Evolutionary conservation across 768 basidiomycete species (phyloP), one percentile per base, ranked within the genome.

Genomic region (Pulveroboletus sp.): DNA sequence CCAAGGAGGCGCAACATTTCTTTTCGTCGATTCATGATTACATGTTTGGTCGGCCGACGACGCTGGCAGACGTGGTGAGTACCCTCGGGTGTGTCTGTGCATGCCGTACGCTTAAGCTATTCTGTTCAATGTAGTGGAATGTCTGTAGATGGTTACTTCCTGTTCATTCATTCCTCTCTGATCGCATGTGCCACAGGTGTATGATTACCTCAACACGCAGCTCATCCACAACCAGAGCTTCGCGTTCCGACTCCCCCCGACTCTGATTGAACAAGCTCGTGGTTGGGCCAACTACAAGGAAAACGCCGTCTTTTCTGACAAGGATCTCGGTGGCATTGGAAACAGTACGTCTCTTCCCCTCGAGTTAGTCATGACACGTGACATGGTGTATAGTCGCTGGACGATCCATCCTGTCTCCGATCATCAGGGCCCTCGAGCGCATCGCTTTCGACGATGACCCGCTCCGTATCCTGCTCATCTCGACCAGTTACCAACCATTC

Each of bases 401-500:
- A 10, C 84, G 86, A 55, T 84, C 90, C 17, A 72, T 90, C 52
- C 70, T 93, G 32, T 76, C 81, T 57, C 84, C 84, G 16, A 79
- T 94, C 65, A 72, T 90, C 50, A 73, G 65, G 42, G 79, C 88
- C 23, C 78, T 94, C 43, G 80, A 89, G 62, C 82, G 81, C 51
- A 85, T 94, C 67, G 79, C 84, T 16, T 87, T 84, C 72, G 81
- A 84, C 49, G 80, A 78, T 50, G 85, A 89, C 69, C 84, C 87
- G 31, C 79, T 93, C 43, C 84, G 87, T 58, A 75, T 94, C 64
- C 72, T 86, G 65, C 70, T 91, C 52, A 74, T 89, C 54, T 81
- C 86, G 70, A 82, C 84, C 9, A 87, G 87, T 48, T 93, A 92
- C 72, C 90, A 92, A 67, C 84, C 90, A 6, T 89, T 93, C 77